Evolutionary conservation across 768 basidiomycete genomes (phyloP), one percentile per base, ranked within the genome.

Genomic region (Cystoderma amianthinum): DNA sequence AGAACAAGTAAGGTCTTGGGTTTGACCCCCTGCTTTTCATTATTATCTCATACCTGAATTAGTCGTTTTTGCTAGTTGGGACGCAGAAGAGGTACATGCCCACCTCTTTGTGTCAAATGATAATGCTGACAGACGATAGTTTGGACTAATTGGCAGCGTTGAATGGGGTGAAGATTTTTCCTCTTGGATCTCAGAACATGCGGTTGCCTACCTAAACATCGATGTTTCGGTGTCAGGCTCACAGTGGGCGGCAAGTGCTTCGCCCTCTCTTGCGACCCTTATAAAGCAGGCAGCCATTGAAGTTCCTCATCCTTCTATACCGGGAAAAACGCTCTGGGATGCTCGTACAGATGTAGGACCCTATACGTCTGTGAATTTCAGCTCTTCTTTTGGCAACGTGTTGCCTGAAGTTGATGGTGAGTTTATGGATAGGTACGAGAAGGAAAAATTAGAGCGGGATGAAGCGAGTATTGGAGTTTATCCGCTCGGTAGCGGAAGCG

Each of bases 81-180:
- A 86, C 50, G 85, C 73, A 2, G 84, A 86, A 55, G 82, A 83
- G 65, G 69, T 74, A 55, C 72, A 80, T 17, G 10, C n/a, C 32
- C 30, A n/a, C 33, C 43, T 3, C 37, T 11, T 20, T 21, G 41
- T 9, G 4, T 36, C 19, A 11, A 32, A 16, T n/a, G 3, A 6
- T 12, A 19, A 35, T 25, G 38, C 40, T 48, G 33, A 55, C 23
- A 6, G 12, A 30, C 34, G 11, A 34, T 25, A 74, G 69, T 70
- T 70, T 37, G 87, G 86, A 18, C 70, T 91, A 30, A 56, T 89
- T 25, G 94, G 94, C 20, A 86, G 82, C 52, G 93, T 88, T 3
- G 95, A 97, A 61, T 95, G 85, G 76, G 91, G 82, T 2, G 95
- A 97, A 58, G 95, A 97, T 55, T 97, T 95, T 53, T 55, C 79